Evolutionary conservation across 176 grass and related monocot genomes (phyloP).

Genomic region (Juncus inflexus): DNA sequence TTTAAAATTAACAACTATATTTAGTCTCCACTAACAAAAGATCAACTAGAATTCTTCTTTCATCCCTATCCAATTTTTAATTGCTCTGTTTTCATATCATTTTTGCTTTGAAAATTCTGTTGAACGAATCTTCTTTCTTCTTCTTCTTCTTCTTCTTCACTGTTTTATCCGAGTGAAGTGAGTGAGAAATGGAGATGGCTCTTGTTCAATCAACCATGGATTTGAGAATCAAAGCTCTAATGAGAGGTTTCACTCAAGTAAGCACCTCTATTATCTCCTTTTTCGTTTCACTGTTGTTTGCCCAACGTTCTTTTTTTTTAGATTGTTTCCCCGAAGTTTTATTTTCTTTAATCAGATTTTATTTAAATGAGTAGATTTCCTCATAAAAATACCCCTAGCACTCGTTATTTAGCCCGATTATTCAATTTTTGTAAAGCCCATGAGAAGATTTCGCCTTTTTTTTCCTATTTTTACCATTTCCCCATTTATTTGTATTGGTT

Average conservation of each 20-base stretch:
- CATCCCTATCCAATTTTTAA: too few species aligned
- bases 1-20: not conserved
- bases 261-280: not conserved
- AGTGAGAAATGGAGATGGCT: slow-evolving; percentile 18
- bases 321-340: not conserved
- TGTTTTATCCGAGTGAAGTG: not conserved
- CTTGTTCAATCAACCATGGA: slow-evolving; percentile 15
- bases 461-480: too few species aligned
- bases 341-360: not conserved
- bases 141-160: slow-evolving; percentile 7
- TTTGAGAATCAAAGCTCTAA: slow-evolving; percentile 16
- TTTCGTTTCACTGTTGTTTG: not conserved
- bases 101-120: too few species aligned
- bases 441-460: too few species aligned
- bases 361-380: not conserved
- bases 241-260: slow-evolving; percentile 23
- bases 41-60: too few species aligned
- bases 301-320: not conserved
- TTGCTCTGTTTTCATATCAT: too few species aligned
- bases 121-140: not conserved
- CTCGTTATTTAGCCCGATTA: too few species aligned
- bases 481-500: too few species aligned
- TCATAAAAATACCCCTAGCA: too few species aligned
- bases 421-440: too few species aligned
- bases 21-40: too few species aligned